Conservation (phyloP, 495 filamentous ascomycete genomes). For the Daldinia concentrica region DNA sequence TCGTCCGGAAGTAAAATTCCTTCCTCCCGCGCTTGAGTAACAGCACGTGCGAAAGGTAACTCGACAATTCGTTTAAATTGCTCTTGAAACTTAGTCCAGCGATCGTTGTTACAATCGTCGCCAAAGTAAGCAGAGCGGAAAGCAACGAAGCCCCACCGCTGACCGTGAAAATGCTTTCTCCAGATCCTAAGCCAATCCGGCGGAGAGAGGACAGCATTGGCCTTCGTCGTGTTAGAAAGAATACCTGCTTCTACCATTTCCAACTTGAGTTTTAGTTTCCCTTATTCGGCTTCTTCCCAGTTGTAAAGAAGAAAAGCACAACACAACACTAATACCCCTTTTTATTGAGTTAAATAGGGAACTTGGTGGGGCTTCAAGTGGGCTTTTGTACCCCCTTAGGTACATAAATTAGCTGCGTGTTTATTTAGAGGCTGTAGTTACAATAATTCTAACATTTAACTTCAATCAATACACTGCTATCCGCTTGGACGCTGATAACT, state of each 20-base stretch:
- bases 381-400: no score
- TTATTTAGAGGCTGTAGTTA: no score
- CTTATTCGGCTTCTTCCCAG: neutral
- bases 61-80: neutral
- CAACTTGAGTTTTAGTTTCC: no score
- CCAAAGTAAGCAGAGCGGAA: neutral
- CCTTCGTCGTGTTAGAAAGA: neutral
- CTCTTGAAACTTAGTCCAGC: neutral
- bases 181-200: constrained; percentile 8
- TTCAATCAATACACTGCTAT: no score
- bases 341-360: no score
- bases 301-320: no score
- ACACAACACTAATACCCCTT: no score
- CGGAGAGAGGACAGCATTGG: neutral
- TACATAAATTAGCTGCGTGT: no score
- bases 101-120: neutral
- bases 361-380: no score
- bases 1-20: neutral
- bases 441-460: no score
- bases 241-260: neutral
- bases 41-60: neutral
- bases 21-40: neutral
- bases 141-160: neutral
- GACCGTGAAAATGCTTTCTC: constrained; percentile 6
- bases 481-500: no score